Evolutionary conservation across 192 early-diverging fungal species (phyloP), one percentile per base, ranked within the genome.

Genomic region (Phlyctochytrium arcticum): DNA sequence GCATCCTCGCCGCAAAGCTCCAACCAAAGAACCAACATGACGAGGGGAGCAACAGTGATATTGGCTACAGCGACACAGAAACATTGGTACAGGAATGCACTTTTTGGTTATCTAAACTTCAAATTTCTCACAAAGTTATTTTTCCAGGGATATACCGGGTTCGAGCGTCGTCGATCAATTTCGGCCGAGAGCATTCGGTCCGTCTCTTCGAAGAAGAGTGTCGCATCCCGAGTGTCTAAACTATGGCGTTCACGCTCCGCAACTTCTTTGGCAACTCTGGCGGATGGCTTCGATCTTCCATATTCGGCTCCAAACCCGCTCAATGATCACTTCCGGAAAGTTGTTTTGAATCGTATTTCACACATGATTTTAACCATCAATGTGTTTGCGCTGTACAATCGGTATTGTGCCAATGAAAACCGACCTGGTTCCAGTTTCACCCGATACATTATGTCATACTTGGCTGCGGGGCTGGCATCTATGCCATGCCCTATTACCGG

Each of bases 401-500:
- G 19, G 4, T 57, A 57, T n/a, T 3, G 12, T 17, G 19, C 17
- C 19, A 57, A 24, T 36, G 35, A 21, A 17, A 24, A 26, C 17
- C 10, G 19, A 17, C 17, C 55, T 5, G 59, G 42, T 5, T 50
- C 59, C 15, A 60, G 59, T 29, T 63, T 63, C 49, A 54, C 49
- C 17, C 46, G 30, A 29, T 54, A 54, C 54, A 3, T 54, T 3
- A 10, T 54, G 48, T 21, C 21, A 4, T 36, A 63, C 21, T 15
- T 63, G 7, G 49, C 49, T 17, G 48, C 17, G n/a, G 61, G 61
- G 8, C 48, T 63, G 23, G 44, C 37, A 21, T 10, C 23, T 3
- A 63, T 63, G 61, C 61, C 61, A 7, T 34, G 48, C 49, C n/a
- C 48, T 27, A 21, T 63, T 31, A n/a, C 61, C 10, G 61, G 61